Percentiles rank a stretch among this genome's conserved stretches.
These are phyloP conservation scores for Coprinopsis marcescibilis DNA, from an alignment of 768 basidiomycete species.

Conservation along the genomic window DNA sequence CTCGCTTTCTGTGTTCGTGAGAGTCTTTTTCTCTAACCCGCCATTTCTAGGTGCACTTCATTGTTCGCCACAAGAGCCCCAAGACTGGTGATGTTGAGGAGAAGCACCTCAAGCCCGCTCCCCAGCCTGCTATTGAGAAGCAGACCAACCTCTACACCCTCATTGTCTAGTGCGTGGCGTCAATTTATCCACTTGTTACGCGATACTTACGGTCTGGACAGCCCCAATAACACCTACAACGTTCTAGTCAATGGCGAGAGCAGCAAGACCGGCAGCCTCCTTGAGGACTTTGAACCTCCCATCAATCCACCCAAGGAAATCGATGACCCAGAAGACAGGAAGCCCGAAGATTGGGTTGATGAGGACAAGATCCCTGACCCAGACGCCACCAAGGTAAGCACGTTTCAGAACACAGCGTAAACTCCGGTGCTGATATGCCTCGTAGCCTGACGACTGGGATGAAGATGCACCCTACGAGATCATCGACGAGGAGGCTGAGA, in stretches of 20 bases:
- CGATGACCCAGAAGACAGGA: slow-evolving; percentile 85
- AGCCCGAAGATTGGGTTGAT: slow-evolving; percentile 94
- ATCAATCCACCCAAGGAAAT: slow-evolving; percentile 94
- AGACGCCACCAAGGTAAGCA: slow-evolving; percentile 70
- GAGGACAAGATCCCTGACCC: slow-evolving; percentile 79
- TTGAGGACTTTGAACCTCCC: slow-evolving; percentile 89
- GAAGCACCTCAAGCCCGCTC: slow-evolving; percentile 86
- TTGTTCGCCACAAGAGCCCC: slow-evolving; percentile 97
- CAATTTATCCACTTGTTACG: slow-evolving; percentile 1
- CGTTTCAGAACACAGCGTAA: neutral
- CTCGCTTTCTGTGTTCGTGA: neutral
- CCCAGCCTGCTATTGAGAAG: slow-evolving; percentile 84
- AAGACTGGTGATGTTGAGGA: slow-evolving; percentile 91
- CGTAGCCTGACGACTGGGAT: slow-evolving; percentile 92
- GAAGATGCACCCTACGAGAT: slow-evolving; percentile 95
- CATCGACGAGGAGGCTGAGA: slow-evolving; percentile 76
- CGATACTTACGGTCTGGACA: slow-evolving; percentile 22
- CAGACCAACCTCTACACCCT: slow-evolving; percentile 93
- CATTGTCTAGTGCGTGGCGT: slow-evolving; percentile 67
- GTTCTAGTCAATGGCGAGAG: slow-evolving; percentile 86
- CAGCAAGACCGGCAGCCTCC: slow-evolving; percentile 72
- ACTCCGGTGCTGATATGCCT: slow-evolving; percentile 2
- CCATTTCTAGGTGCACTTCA: slow-evolving; percentile 80
- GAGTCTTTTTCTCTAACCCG: neutral
- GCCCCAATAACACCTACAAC: slow-evolving; percentile 92